phyloP scores from a whole-genome alignment of 495 filamentous ascomycete genomes.

The Penicillium parvum region DNA sequence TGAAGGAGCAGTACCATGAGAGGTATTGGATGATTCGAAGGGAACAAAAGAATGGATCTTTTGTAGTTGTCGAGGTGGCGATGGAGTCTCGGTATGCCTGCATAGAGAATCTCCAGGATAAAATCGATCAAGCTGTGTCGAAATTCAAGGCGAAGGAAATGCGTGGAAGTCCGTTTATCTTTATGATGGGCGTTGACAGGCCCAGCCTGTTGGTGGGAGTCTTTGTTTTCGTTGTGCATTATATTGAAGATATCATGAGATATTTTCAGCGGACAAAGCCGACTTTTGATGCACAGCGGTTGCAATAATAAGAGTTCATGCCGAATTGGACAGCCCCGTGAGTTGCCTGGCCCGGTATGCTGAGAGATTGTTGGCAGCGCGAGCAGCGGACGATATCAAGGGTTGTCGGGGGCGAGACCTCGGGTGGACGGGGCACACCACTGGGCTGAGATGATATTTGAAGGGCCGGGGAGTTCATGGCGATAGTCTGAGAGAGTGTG shows the following conservation, averaged over 20 bases:
- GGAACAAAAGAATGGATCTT: too few species aligned
- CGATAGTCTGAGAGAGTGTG: too few species aligned
- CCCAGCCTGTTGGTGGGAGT: neutral
- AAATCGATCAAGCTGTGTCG: too few species aligned
- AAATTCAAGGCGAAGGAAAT: too few species aligned
- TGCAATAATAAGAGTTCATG: conserved; percentile 77
- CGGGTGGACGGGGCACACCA: conserved; percentile 9
- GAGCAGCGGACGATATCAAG: conserved; percentile 48
- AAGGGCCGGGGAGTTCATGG: conserved; percentile 40
- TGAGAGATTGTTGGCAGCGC: conserved; percentile 47
- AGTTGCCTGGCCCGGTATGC: conserved; percentile 33
- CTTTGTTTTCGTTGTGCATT: neutral
- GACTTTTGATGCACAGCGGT: conserved; percentile 66
- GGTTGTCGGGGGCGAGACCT: conserved; percentile 10
- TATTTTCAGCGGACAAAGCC: conserved; percentile 60
- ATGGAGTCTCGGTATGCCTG: too few species aligned
- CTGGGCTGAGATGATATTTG: conserved; percentile 24
- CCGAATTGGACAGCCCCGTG: conserved; percentile 64
- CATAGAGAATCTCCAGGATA: too few species aligned
- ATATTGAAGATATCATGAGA: neutral
- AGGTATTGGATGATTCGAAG: too few species aligned
- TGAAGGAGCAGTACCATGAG: too few species aligned
- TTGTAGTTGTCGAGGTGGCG: too few species aligned
- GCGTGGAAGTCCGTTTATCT: too few species aligned
- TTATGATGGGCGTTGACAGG: too few species aligned